These are phyloP conservation scores for Leccinum ambiguum DNA, from an alignment of 1,284 basidiomycete species.

Conservation along the genomic window DNA sequence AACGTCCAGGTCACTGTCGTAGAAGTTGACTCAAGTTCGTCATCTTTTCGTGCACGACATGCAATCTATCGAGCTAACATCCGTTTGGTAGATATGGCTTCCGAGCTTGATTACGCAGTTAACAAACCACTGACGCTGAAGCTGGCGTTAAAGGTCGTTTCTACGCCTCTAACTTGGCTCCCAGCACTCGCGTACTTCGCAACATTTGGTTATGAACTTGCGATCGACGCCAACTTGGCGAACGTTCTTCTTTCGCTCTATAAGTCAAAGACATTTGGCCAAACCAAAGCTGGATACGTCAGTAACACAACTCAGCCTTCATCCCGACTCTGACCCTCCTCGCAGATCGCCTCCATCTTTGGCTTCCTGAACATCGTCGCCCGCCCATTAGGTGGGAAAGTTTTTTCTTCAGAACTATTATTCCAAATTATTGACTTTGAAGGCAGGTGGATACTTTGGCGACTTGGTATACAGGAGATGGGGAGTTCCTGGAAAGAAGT, in stretches of 20 bases:
- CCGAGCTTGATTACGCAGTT: slow-evolving; percentile 46
- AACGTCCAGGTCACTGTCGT: slow-evolving; percentile 25
- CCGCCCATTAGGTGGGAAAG: slow-evolving; percentile 39
- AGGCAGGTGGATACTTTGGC: slow-evolving; percentile 48
- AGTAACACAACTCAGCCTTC: slow-evolving; percentile 15
- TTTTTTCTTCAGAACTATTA: neutral
- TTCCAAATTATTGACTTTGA: neutral
- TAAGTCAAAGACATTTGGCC: slow-evolving; percentile 37
- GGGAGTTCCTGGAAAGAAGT: slow-evolving; percentile 53
- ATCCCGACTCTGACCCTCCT: slow-evolving; percentile 14
- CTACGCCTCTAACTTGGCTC: slow-evolving; percentile 58
- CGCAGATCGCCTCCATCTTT: slow-evolving; percentile 40
- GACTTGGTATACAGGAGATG: slow-evolving; percentile 48
- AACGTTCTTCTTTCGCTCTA: slow-evolving; percentile 46
- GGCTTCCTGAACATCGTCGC: slow-evolving; percentile 56
- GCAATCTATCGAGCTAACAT: neutral
- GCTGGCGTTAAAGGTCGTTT: slow-evolving; percentile 37
- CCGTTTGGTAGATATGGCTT: slow-evolving; percentile 13
- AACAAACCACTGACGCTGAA: slow-evolving; percentile 47
- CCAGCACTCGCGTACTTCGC: slow-evolving; percentile 52
- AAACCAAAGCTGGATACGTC: slow-evolving; percentile 55
- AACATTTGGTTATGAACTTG: slow-evolving; percentile 60
- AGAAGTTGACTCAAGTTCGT: neutral
- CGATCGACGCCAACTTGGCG: slow-evolving; percentile 57
- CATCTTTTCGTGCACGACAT: neutral